Evolutionary conservation across 495 filamentous ascomycete species (phyloP).

Genomic region (Lichenothelia convexa): DNA sequence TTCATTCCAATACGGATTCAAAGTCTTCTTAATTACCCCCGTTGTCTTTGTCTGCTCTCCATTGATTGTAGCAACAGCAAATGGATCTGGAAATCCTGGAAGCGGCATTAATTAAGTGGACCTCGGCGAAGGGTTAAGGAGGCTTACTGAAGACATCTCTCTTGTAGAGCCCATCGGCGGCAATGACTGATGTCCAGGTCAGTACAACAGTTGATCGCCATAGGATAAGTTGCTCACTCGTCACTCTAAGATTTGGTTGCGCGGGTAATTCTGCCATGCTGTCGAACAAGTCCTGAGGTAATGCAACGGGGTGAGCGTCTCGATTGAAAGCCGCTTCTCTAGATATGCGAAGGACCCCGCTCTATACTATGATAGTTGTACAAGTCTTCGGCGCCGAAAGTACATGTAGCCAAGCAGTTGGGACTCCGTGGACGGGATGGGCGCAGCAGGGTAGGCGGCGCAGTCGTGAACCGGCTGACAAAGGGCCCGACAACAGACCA

Average conservation of each 20-base stretch:
- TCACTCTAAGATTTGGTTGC: slow-evolving; percentile 45
- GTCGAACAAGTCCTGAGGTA: too few relatives aligned
- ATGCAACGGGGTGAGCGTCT: too few relatives aligned
- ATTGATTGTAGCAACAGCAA: slow-evolving; percentile 88
- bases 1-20: slow-evolving; percentile 99
- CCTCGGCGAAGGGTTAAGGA: slow-evolving; percentile 10
- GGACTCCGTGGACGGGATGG: too few relatives aligned
- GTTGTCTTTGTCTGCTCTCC: slow-evolving; percentile 96
- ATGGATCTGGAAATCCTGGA: slow-evolving; percentile 88
- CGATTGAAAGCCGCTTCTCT: too few relatives aligned
- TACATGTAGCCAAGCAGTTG: too few relatives aligned
- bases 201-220: not conserved
- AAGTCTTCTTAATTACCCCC: slow-evolving; percentile 82
- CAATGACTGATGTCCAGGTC: slow-evolving; percentile 50
- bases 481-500: too few relatives aligned
- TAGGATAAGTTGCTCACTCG: slow-evolving; percentile 31
- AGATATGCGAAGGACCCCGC: too few relatives aligned
- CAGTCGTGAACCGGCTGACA: too few relatives aligned
- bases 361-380: too few relatives aligned
- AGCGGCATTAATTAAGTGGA: slow-evolving; percentile 10
- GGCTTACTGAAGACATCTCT: slow-evolving; percentile 90
- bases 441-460: too few relatives aligned
- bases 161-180: slow-evolving; percentile 95
- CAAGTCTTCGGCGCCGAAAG: too few relatives aligned
- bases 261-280: slow-evolving; percentile 19